Evolutionary conservation across 2,329 filamentous ascomycete genomes (phyloP), one percentile per base, ranked within the genome.

Genomic region (Trichoderma sp.): DNA sequence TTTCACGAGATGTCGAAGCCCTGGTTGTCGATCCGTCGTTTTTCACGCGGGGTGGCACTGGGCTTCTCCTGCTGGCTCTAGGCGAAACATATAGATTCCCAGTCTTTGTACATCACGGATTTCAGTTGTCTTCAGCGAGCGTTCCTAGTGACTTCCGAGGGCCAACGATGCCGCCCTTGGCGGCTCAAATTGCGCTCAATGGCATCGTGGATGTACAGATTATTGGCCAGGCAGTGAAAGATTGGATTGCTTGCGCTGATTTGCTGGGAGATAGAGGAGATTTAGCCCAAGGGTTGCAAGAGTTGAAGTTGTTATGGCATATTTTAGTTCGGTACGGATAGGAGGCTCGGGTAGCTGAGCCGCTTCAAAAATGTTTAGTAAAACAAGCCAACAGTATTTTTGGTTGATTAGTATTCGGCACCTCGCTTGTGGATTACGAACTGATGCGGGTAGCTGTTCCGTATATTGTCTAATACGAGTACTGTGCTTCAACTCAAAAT

Each of bases 11-110:
- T 53, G 76, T 79, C 16, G 78, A 77, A n/a, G 73, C 71, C 5
- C 64, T 79, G 5, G 76, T 80, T 16, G 75, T 71, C 7, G 78
- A 80, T 38, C 71, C 75, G 3, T 78, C 78, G 8, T 80, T 79
- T 29, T 72, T 75, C 33, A 29, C n/a, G 14, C 50, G 41, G 3
- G 76, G 65, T 8, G 72, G 73, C 4, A 75, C 74, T 16, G 77
- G 79, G 1, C 6, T 18, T 11, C 50, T 67, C 11, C 74, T 79
- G 1, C 33, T 59, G 14, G 31, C 65, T 9, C 73, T 80, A 12
- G 59, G 74, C 29, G 41, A 73, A n/a, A 72, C 53, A 41, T 78
- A 77, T 35, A 71, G 71, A 2, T 79, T 79, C 60, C 75, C 74
- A 3, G 33, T 78, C 12, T n/a, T 50, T 16, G 76, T 66, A 29